Evolutionary conservation across 306 rosid species (phyloP).

Genomic region (Cucurbita pepo): DNA sequence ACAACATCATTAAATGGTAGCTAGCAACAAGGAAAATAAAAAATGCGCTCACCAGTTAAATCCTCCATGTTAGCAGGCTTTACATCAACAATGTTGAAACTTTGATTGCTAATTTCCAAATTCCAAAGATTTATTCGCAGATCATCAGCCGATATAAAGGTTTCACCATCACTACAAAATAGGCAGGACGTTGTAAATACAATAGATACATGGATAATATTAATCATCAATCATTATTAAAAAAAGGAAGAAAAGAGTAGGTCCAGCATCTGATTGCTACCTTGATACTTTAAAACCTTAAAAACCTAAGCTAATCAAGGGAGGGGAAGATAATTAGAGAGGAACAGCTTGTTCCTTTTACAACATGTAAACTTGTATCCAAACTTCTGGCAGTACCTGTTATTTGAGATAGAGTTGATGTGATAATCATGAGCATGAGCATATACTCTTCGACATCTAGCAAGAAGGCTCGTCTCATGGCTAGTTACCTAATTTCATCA

Average conservation of each 20-base stretch:
- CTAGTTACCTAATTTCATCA: constrained; percentile 3
- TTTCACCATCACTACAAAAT: constrained; percentile 75
- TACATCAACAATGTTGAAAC: constrained; percentile 95
- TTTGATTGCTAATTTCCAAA: constrained; percentile 92
- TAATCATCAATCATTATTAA: background rate
- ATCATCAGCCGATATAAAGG: constrained; percentile 99
- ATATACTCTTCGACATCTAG: constrained; percentile 12
- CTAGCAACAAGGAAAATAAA: background rate
- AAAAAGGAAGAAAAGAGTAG: background rate
- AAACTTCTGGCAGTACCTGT: constrained; percentile 9
- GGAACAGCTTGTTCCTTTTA: background rate
- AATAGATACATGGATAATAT: background rate
- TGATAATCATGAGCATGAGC: constrained; percentile 17
- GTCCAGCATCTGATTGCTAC: background rate
- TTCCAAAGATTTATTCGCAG: constrained; percentile 98
- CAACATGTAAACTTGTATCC: background rate
- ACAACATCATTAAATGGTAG: background rate
- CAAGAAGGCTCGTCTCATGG: constrained; percentile 9
- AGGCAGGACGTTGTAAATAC: background rate
- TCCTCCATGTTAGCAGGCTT: constrained; percentile 99
- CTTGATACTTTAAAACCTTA: background rate
- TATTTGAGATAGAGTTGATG: constrained; percentile 14
- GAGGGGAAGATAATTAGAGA: background rate
- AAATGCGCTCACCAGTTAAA: constrained; percentile 52
- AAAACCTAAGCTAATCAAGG: background rate